Evolutionary conservation across 2,329 filamentous ascomycete species (phyloP).

Genomic region (Colletotrichum siamense): DNA sequence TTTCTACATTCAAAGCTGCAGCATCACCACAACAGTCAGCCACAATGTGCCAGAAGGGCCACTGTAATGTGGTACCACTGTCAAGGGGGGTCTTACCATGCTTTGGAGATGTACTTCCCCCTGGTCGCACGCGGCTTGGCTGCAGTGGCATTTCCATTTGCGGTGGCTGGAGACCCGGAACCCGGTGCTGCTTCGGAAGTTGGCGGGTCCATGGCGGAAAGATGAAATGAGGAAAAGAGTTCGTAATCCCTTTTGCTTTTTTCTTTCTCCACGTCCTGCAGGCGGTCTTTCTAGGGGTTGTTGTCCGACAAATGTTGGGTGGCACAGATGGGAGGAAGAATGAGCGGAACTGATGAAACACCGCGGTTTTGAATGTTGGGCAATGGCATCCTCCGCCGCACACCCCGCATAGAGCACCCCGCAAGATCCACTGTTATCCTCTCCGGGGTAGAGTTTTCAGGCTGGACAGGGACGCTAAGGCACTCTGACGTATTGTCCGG

Average conservation of each 20-base stretch:
- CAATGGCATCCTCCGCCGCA: neutral
- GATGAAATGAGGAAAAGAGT: neutral
- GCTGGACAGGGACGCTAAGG: neutral
- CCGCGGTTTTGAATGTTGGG: neutral
- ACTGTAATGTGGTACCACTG: neutral
- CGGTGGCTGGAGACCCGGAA: neutral
- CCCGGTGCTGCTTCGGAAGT: neutral
- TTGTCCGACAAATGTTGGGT: neutral
- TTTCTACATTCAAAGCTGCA: constrained; percentile 10
- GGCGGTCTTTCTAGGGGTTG: neutral
- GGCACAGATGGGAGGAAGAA: neutral
- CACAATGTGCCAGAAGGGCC: too few relatives aligned
- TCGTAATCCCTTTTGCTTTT: neutral
- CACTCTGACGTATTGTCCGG: neutral
- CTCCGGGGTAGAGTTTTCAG: neutral
- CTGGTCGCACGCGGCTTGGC: constrained; percentile 2
- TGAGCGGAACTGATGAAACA: neutral
- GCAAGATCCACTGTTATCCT: neutral
- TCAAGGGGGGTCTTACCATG: neutral
- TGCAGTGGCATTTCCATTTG: neutral
- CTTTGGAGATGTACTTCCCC: constrained; percentile 18
- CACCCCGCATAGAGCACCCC: neutral
- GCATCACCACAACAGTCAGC: neutral
- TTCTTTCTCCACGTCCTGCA: neutral
- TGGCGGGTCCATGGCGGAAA: neutral